phyloP scores from a whole-genome alignment of 1,284 basidiomycete genomes.

The Sparassis latifolia region DNA sequence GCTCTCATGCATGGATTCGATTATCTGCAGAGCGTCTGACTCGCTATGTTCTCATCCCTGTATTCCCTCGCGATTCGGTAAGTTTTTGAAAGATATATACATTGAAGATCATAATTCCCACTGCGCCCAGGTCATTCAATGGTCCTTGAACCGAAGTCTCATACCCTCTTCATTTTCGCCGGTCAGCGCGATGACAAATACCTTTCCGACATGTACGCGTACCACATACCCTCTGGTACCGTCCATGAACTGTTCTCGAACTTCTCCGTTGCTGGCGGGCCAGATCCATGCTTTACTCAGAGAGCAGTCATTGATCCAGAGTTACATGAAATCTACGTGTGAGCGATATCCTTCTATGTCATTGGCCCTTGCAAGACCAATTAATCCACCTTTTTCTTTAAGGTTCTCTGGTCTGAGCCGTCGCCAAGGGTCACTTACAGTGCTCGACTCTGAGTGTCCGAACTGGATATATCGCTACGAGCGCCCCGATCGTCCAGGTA shows the following conservation, averaged over 20 bases:
- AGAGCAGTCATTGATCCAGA: slow-evolving; percentile 59
- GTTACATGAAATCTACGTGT: slow-evolving; percentile 69
- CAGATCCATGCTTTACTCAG: slow-evolving; percentile 64
- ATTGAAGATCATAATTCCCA: neutral
- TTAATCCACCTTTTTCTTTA: neutral
- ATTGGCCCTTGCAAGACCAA: neutral
- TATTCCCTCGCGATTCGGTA: slow-evolving; percentile 59
- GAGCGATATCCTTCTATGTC: slow-evolving; percentile 21
- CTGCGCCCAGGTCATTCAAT: slow-evolving; percentile 61
- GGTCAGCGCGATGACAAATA: slow-evolving; percentile 62
- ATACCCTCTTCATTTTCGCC: slow-evolving; percentile 61
- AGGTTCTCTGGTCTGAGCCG: slow-evolving; percentile 58
- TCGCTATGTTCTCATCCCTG: slow-evolving; percentile 10
- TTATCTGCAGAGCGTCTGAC: slow-evolving; percentile 12
- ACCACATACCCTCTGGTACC: slow-evolving; percentile 51
- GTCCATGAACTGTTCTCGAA: slow-evolving; percentile 59
- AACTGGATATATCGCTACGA: slow-evolving; percentile 64
- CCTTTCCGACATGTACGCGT: slow-evolving; percentile 70
- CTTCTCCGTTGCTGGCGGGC: slow-evolving; percentile 51
- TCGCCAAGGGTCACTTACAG: slow-evolving; percentile 33
- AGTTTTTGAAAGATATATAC: slow-evolving; percentile 5
- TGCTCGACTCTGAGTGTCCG: slow-evolving; percentile 41
- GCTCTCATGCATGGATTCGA: neutral
- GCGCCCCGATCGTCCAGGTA: slow-evolving; percentile 41
- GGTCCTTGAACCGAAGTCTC: slow-evolving; percentile 56